Evolutionary conservation across 2,329 filamentous ascomycete genomes (phyloP).

Genomic region (Diplodia mutila): DNA sequence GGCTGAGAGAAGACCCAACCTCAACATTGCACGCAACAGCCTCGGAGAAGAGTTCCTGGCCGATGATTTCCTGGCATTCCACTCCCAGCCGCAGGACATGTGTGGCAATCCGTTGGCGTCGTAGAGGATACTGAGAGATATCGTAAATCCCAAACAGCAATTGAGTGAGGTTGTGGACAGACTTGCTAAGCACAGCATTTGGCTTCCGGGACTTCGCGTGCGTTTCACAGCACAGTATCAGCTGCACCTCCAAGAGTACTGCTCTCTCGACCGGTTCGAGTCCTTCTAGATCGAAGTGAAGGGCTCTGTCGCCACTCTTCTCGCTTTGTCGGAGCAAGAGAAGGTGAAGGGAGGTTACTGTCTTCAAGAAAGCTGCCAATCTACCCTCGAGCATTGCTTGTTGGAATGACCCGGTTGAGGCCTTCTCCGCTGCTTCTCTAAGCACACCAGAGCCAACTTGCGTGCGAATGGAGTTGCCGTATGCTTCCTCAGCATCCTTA

Average conservation of each 20-base stretch:
- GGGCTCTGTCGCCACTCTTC: slow-evolving; percentile 56
- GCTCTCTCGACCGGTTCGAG: slow-evolving; percentile 39
- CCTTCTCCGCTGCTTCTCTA: slow-evolving; percentile 54
- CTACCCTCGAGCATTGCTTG: slow-evolving; percentile 59
- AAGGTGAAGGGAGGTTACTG: slow-evolving; percentile 63
- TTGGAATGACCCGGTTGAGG: slow-evolving; percentile 56
- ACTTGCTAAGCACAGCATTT: slow-evolving; percentile 34
- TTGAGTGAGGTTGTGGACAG: slow-evolving; percentile 32
- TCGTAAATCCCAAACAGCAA: slow-evolving; percentile 38
- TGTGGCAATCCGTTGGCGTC: slow-evolving; percentile 35
- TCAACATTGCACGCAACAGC: slow-evolving; percentile 21
- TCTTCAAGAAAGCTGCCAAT: slow-evolving; percentile 59
- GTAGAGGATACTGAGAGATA: slow-evolving; percentile 36
- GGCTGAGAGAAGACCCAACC: slow-evolving; percentile 26
- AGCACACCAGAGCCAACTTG: slow-evolving; percentile 64
- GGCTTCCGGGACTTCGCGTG: slow-evolving; percentile 38
- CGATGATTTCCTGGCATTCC: slow-evolving; percentile 63
- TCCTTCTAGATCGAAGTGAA: slow-evolving; percentile 41
- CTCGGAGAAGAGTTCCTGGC: slow-evolving; percentile 27
- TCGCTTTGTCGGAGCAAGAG: slow-evolving; percentile 48
- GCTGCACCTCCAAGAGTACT: slow-evolving; percentile 49
- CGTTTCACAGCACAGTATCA: slow-evolving; percentile 37
- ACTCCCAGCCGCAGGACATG: slow-evolving; percentile 49
- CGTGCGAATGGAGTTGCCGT: slow-evolving; percentile 64
- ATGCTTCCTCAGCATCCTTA: slow-evolving; percentile 62